A percentile compares a stretch with the other conserved stretches of the same genome.
Conservation (phyloP, 2,329 filamentous ascomycete species). For the Talaromyces sp. region DNA sequence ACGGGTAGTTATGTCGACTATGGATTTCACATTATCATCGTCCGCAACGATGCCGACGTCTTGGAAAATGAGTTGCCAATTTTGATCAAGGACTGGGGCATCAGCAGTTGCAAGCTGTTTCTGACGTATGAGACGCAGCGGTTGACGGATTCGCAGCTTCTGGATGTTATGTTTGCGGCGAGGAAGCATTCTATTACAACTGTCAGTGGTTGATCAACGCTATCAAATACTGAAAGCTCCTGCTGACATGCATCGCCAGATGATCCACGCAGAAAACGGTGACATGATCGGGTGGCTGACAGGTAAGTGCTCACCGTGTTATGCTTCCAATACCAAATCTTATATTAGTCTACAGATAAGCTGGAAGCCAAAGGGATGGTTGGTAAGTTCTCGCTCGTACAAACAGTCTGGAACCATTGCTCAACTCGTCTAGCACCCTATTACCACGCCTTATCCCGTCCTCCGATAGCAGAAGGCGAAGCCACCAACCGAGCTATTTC, state of each 20-base stretch:
- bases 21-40: slow-evolving; percentile 50
- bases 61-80: slow-evolving; percentile 38
- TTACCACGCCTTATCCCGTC: slow-evolving; percentile 39
- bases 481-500: slow-evolving; percentile 50
- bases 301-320: neutral
- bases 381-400: neutral
- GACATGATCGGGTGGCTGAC: slow-evolving; percentile 37
- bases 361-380: neutral
- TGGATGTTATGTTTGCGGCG: slow-evolving; percentile 37
- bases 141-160: slow-evolving; percentile 40
- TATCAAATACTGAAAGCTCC: neutral
- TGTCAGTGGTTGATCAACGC: neutral
- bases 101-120: slow-evolving; percentile 46
- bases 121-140: slow-evolving; percentile 46
- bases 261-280: slow-evolving; percentile 41
- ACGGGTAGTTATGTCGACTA: slow-evolving; percentile 49
- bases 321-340: neutral
- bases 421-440: neutral
- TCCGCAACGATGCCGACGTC: slow-evolving; percentile 28
- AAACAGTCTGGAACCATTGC: neutral
- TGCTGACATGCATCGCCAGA: neutral
- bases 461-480: slow-evolving; percentile 42
- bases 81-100: slow-evolving; percentile 33
- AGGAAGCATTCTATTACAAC: neutral
- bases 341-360: neutral